A percentile compares a stretch with the other conserved stretches of the same genome.
Conservation (phyloP, 495 filamentous ascomycete species). For the Neurospora pannonica region DNA sequence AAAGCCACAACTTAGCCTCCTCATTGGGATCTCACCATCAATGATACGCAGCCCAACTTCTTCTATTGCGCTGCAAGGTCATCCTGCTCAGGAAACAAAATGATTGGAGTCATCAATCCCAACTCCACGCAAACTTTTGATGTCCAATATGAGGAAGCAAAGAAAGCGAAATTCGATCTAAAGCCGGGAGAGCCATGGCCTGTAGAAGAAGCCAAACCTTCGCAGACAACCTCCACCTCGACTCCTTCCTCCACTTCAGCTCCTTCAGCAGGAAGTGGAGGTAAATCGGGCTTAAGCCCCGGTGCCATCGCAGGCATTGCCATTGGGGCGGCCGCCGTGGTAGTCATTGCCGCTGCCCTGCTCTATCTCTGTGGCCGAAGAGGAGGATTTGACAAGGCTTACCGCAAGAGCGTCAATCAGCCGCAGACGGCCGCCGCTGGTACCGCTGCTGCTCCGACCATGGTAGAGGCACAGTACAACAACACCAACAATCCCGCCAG, state of each 20-base stretch:
- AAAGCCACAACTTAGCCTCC: slow-evolving; percentile 26
- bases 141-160: too few relatives aligned
- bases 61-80: slow-evolving; percentile 49
- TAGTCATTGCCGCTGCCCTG: slow-evolving; percentile 26
- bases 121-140: slow-evolving; percentile 19
- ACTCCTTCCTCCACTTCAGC: slow-evolving; percentile 1
- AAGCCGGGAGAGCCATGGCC: slow-evolving; percentile 30
- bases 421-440: neutral
- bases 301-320: slow-evolving; percentile 42
- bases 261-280: neutral
- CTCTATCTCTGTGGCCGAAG: slow-evolving; percentile 35
- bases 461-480: slow-evolving; percentile 15
- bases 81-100: slow-evolving; percentile 30
- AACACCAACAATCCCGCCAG: slow-evolving; percentile 2
- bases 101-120: slow-evolving; percentile 44
- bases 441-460: slow-evolving; percentile 3
- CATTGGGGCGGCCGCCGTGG: slow-evolving; percentile 31
- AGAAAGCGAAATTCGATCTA: slow-evolving; percentile 24
- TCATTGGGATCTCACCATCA: slow-evolving; percentile 40
- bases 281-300: slow-evolving; percentile 8
- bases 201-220: slow-evolving; percentile 11
- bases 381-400: slow-evolving; percentile 24
- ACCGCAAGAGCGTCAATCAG: slow-evolving; percentile 9
- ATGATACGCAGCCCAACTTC: slow-evolving; percentile 49
- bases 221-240: slow-evolving; percentile 6